A percentile compares a stretch with the other conserved stretches of the same genome.
Evolutionary conservation across 345 rosid genomes (phyloP).

Genomic region (Eucalyptus curtisii): DNA sequence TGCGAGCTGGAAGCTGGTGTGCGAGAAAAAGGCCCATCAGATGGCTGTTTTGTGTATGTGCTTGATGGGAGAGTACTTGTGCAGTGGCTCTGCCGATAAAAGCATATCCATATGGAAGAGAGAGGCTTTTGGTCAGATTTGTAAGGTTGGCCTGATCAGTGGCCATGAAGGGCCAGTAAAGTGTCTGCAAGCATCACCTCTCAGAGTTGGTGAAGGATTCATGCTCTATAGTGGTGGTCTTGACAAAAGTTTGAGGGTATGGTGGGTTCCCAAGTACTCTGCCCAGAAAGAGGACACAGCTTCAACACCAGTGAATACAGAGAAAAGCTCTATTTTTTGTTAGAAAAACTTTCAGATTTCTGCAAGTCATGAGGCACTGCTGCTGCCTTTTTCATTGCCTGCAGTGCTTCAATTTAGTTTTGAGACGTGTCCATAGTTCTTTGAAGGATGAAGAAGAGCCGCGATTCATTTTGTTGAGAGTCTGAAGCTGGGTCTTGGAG

Average conservation of each 20-base stretch:
- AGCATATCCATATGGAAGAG: slow-evolving; percentile 77
- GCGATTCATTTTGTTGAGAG: background rate
- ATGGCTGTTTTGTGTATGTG: slow-evolving; percentile 73
- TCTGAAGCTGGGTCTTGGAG: background rate
- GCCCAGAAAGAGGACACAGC: background rate
- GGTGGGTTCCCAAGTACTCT: slow-evolving; percentile 65
- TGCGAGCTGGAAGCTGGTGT: slow-evolving; percentile 41
- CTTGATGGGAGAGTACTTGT: slow-evolving; percentile 46
- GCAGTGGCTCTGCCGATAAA: slow-evolving; percentile 89
- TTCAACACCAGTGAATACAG: background rate
- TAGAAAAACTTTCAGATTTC: background rate
- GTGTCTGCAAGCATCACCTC: slow-evolving; percentile 69
- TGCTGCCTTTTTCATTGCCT: background rate
- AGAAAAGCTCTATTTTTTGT: background rate
- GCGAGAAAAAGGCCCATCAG: slow-evolving; percentile 59
- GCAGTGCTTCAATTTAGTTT: background rate
- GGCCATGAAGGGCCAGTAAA: slow-evolving; percentile 93
- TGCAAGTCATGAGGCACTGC: background rate
- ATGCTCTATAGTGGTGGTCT: slow-evolving; percentile 90
- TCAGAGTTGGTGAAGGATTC: slow-evolving; percentile 50
- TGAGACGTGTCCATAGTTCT: background rate
- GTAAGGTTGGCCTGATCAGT: slow-evolving; percentile 38
- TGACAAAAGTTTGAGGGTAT: slow-evolving; percentile 80
- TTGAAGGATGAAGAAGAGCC: background rate
- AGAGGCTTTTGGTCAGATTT: slow-evolving; percentile 31